Conservation (phyloP, 495 filamentous ascomycete species). For the Pseudotulostoma volvatum region DNA sequence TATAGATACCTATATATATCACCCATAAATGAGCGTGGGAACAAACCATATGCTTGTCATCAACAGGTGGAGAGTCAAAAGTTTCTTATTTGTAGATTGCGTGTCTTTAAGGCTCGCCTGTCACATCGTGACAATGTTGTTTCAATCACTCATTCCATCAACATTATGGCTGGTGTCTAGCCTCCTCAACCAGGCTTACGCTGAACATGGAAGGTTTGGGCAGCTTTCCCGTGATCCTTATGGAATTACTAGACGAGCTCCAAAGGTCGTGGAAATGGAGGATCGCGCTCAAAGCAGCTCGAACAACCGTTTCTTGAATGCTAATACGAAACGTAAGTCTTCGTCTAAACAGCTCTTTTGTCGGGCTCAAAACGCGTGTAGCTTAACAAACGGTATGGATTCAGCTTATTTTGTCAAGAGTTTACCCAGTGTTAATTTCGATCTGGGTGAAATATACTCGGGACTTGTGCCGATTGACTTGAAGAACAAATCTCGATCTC, state of each 20-base stretch:
- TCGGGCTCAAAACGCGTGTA: not conserved
- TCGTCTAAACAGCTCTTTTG: not conserved
- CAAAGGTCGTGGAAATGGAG: not conserved
- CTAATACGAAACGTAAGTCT: not conserved
- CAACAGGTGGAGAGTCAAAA: no score
- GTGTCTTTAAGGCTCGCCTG: no score
- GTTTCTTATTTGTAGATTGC: no score
- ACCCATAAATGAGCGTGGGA: no score
- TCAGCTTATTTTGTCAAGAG: slow-evolving; percentile 48
- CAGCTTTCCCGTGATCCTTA: not conserved
- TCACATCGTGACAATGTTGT: no score
- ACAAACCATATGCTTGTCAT: no score
- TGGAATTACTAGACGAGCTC: not conserved
- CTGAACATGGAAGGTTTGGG: not conserved
- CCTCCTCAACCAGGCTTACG: no score
- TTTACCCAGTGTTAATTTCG: slow-evolving; percentile 55
- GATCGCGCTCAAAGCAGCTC: not conserved
- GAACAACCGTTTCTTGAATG: not conserved
- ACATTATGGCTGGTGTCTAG: no score
- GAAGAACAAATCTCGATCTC: slow-evolving; percentile 26
- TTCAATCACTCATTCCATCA: no score
- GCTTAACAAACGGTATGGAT: not conserved
- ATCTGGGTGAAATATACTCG: slow-evolving; percentile 62
- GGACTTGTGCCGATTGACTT: slow-evolving; percentile 55
- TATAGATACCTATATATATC: no score